Percentiles rank a stretch among this genome's conserved stretches.
Conservation (phyloP, 2,329 filamentous ascomycete genomes). For the Penicillium sp. region DNA sequence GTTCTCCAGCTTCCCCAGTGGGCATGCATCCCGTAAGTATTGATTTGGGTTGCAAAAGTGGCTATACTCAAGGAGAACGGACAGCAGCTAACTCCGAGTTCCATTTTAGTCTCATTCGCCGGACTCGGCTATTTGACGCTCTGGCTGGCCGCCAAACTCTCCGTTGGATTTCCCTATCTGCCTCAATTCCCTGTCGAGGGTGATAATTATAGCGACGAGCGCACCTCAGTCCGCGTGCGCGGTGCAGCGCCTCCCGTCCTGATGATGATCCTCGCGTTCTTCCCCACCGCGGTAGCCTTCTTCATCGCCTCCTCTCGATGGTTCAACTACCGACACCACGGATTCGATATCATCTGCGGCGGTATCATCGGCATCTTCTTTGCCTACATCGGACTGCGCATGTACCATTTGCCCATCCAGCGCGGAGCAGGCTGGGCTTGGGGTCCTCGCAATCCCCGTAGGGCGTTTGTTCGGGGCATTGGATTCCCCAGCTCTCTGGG, state of each 20-base stretch:
- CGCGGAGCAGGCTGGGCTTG: conserved; percentile 87
- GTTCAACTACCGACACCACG: conserved; percentile 86
- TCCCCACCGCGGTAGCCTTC: conserved; percentile 73
- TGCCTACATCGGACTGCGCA: conserved; percentile 75
- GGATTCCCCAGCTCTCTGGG: conserved; percentile 36
- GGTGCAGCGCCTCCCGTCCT: conserved; percentile 83
- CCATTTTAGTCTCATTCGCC: conserved; percentile 63
- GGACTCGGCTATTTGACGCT: conserved; percentile 84
- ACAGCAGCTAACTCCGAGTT: background rate
- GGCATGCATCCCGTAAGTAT: conserved; percentile 66
- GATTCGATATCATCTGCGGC: conserved; percentile 91
- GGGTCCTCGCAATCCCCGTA: conserved; percentile 71
- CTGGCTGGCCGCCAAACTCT: conserved; percentile 69
- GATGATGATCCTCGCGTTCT: conserved; percentile 67
- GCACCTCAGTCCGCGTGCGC: conserved; percentile 62
- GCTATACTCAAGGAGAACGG: background rate
- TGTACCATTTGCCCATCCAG: conserved; percentile 79
- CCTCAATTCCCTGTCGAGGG: conserved; percentile 31
- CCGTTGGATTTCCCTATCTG: conserved; percentile 49
- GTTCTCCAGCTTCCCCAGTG: conserved; percentile 81
- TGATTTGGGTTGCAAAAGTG: background rate
- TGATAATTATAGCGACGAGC: conserved; percentile 22
- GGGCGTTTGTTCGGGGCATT: conserved; percentile 61
- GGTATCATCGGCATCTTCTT: conserved; percentile 72
- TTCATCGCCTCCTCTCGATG: conserved; percentile 86